Base-by-base conservation (phyloP, 2,329 filamentous ascomycete species). In the Hypoxylon sp. region DNA sequence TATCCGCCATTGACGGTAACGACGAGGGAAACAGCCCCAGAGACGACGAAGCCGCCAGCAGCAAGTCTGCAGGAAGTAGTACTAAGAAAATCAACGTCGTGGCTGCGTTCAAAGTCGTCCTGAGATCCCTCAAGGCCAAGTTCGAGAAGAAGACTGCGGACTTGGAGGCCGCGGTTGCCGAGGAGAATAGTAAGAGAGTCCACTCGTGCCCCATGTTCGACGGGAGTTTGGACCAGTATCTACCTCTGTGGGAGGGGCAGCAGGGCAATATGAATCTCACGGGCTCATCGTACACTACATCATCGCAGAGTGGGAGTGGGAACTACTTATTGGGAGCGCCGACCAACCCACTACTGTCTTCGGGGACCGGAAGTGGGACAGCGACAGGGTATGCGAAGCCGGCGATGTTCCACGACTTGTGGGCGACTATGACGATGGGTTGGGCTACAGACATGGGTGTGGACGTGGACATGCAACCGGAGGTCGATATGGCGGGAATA, bases 151-250 rank as follows among this genome's bases (percentile, higher is more conserved):
- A 83, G 29, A 70, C 83, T 3, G 80, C 79, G 2, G 75, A 76
- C 51, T 67, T 82, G 44, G 75, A 79, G 51, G 72, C 69, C 4
- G 54, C 67, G 2, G 65, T 64, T 5, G 65, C 62, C 3, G 70
- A 65, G 33, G 68, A 64, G 8, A 65, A 61, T 24, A 63, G 22
- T 5, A 62, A 74, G 51, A 68, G 74, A 17, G 58, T 70, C 2
- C 66, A 69, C 17, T 78, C 77, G 3, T 88, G 86, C 65, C 86
- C 86, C 13, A 84, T 87, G 83, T 76, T 87, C 44, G 85, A 87
- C 67, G 83, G 81, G 8, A 85, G 80, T 63, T 68, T 87, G 63
- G 81, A 85, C n/a, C 72, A 78, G 33, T 86, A 83, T 51, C 75
- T 85, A 26, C 77, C 81, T 0, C 72, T 80, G 24, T 87, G 85